These are phyloP conservation scores for Gossypium davidsonii DNA, from an alignment of 441 rosid species.

Conservation along the genomic window DNA sequence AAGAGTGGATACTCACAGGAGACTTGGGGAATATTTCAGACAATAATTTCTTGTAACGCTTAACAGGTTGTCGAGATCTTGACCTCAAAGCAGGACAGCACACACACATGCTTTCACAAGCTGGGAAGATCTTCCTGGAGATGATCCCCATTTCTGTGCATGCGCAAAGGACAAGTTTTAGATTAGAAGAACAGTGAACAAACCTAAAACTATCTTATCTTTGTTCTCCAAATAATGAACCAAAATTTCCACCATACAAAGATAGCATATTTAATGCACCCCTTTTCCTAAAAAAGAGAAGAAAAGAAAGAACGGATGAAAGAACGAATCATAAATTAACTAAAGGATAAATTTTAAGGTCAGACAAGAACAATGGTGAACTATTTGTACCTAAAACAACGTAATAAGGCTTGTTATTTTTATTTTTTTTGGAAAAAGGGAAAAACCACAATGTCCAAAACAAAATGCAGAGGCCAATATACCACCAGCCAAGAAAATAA, in stretches of 20 bases:
- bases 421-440: neutral
- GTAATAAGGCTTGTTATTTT: neutral
- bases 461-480: neutral
- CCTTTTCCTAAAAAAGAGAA: neutral
- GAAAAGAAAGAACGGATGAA: neutral
- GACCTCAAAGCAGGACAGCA: slow-evolving; percentile 99
- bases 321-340: slow-evolving; percentile 1
- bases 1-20: slow-evolving; percentile 20
- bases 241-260: slow-evolving; percentile 3
- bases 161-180: slow-evolving; percentile 13
- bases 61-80: slow-evolving; percentile 96
- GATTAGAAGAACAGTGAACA: neutral
- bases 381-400: neutral
- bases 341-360: slow-evolving; percentile 7
- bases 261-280: neutral
- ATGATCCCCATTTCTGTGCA: slow-evolving; percentile 76
- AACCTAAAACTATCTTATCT: neutral
- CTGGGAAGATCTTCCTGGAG: slow-evolving; percentile 91
- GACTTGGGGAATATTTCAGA: slow-evolving; percentile 89
- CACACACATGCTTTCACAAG: slow-evolving; percentile 93
- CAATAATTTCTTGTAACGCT: slow-evolving; percentile 91
- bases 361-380: slow-evolving; percentile 1
- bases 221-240: slow-evolving; percentile 11
- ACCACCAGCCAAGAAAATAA: slow-evolving; percentile 10
- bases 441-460: slow-evolving; percentile 17